Conservation (phyloP, 83 land plant genomes). For the Diphasiastrum complanatum region DNA sequence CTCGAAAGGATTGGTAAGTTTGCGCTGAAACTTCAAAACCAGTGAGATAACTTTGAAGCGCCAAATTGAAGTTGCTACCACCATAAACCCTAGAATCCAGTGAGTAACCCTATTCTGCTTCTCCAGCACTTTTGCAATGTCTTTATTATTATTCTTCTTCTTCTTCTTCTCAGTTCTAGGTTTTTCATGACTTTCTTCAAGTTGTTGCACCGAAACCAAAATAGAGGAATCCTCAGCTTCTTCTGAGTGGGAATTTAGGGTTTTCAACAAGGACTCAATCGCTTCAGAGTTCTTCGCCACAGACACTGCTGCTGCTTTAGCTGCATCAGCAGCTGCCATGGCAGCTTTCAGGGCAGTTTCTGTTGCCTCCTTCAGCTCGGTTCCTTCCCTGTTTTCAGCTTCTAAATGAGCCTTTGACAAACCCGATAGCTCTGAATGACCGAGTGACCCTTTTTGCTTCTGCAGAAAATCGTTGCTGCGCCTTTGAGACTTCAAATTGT, state of each 20-base stretch:
- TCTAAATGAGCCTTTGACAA: too few relatives aligned
- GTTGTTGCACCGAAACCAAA: too few relatives aligned
- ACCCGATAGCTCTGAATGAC: too few relatives aligned
- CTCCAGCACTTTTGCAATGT: slow-evolving; percentile 1
- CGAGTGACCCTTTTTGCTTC: too few relatives aligned
- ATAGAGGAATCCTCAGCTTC: too few relatives aligned
- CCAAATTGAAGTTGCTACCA: slow-evolving; percentile 15
- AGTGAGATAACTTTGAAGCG: slow-evolving; percentile 10
- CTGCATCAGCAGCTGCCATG: slow-evolving; percentile 22
- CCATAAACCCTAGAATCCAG: slow-evolving; percentile 20
- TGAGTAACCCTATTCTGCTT: slow-evolving; percentile 17
- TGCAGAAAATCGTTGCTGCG: too few relatives aligned
- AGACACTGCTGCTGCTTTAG: slow-evolving; percentile 16
- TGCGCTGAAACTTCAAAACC: neutral
- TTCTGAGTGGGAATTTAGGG: too few relatives aligned
- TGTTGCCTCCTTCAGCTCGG: slow-evolving; percentile 15
- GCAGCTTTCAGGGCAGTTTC: slow-evolving; percentile 21
- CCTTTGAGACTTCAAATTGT: too few relatives aligned
- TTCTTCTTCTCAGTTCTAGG: too few relatives aligned
- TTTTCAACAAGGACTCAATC: neutral
- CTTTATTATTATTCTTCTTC: slow-evolving; percentile 3
- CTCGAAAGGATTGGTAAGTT: slow-evolving; percentile 7
- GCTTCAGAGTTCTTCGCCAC: slow-evolving; percentile 22
- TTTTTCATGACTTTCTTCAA: too few relatives aligned
- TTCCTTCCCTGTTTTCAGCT: too few relatives aligned